Evolutionary conservation across 1,139 yeast genomes (phyloP), one percentile per base, ranked within the genome.

Genomic region (Candida freyschussii): DNA sequence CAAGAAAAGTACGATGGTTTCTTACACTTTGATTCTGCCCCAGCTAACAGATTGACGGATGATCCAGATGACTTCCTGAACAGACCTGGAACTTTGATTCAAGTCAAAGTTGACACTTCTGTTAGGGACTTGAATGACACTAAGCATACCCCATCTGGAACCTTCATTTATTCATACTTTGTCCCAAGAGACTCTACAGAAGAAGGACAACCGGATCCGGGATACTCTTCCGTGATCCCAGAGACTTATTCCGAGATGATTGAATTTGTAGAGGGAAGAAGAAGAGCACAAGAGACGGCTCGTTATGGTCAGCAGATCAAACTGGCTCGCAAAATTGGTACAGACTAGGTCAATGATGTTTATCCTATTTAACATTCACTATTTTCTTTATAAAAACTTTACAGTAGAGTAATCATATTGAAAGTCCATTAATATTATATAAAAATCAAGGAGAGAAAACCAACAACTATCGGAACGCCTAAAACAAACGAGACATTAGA

Each of bases 211-310:
- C 59, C 61, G 7, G 46, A 50, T 24, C 60, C 61, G 13, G 72
- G 72, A 6, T 78, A 66, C 51, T 69, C 75, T 27, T 74, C 87
- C 5, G 89, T 87, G 33, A 67, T 87, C 36, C 96, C 96, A 7
- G 85, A 83, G 56, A 77, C 94, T 1, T 87, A 87, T 55, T 72
- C 79, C 16, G 96, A 87, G 58, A 87, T 87, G 95, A 86, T 87
- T 79, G 83, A 78, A 50, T 87, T 82, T 54, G 69, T 87, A 18
- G 89, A 82, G 51, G 96, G 94, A 21, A 75, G 95, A 61, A 78
- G 96, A 66, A 76, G 93, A 60, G 94, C 95, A 4, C 69, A 68
- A 32, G 93, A 81, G 36, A 85, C 95, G 16, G 89, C 91, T 28
- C 68, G 69, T 36, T 85, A 69, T 52, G 84, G 78, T 9, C 69